These are phyloP conservation scores for Lactifluus pinguis DNA, from an alignment of 768 basidiomycete species.

Conservation along the genomic window DNA sequence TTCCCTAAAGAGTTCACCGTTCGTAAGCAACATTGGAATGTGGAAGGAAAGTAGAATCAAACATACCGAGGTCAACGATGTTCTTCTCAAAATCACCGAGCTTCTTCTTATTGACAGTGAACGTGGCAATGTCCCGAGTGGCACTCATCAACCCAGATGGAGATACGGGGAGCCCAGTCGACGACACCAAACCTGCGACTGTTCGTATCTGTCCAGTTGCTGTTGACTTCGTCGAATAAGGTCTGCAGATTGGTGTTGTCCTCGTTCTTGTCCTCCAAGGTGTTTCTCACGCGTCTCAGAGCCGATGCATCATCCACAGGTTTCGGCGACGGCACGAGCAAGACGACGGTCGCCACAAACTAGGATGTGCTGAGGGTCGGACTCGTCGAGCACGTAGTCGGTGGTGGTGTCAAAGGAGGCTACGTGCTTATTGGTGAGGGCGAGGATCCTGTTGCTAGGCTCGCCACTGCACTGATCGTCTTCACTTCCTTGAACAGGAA, in stretches of 20 bases:
- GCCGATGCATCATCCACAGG: too few relatives aligned
- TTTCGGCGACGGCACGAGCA: constrained; percentile 12
- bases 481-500: constrained; percentile 28
- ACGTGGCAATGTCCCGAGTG: constrained; percentile 22
- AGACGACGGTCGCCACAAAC: constrained; percentile 18
- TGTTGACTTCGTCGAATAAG: constrained; percentile 15
- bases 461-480: constrained; percentile 21
- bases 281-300: neutral
- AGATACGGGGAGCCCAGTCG: constrained; percentile 19
- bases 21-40: constrained; percentile 13
- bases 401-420: constrained; percentile 20
- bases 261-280: constrained; percentile 11
- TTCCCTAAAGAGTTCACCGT: constrained; percentile 24
- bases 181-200: constrained; percentile 21
- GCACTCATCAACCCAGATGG: constrained; percentile 18
- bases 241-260: constrained; percentile 15
- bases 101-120: constrained; percentile 22
- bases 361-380: constrained; percentile 18
- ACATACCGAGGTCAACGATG: constrained; percentile 23
- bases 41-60: constrained; percentile 10
- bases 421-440: constrained; percentile 22
- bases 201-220: constrained; percentile 13
- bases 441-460: constrained; percentile 21
- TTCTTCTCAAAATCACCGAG: constrained; percentile 17
- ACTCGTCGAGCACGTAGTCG: constrained; percentile 20